Evolutionary conservation across 768 basidiomycete species (phyloP).

Genomic region (Hericium alpestre): DNA sequence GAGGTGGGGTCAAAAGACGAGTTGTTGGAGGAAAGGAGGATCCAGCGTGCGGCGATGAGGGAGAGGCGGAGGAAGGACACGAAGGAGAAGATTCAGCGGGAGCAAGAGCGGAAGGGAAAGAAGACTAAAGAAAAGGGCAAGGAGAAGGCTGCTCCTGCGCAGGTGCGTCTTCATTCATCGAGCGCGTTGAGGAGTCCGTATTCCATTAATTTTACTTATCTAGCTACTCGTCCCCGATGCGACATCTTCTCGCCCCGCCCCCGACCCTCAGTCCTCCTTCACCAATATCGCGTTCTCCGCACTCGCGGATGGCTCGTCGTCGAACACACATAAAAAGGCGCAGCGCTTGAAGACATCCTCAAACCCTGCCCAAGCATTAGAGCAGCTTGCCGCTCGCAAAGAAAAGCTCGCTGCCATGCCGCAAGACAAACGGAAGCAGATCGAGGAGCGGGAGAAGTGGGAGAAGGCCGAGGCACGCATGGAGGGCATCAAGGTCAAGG

Average conservation of each 20-base stretch:
- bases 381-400: constrained; percentile 66
- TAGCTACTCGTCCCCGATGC: constrained; percentile 65
- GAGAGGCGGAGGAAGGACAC: constrained; percentile 81
- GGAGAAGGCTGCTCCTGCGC: constrained; percentile 35
- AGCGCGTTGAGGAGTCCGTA: constrained; percentile 1
- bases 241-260: constrained; percentile 12
- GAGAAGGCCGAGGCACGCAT: constrained; percentile 79
- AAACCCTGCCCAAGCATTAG: constrained; percentile 79
- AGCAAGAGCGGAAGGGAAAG: constrained; percentile 48
- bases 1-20: constrained; percentile 66
- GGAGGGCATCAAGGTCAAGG: constrained; percentile 85
- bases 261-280: constrained; percentile 21
- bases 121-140: constrained; percentile 35
- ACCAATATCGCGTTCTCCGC: constrained; percentile 66
- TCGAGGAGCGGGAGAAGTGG: constrained; percentile 82
- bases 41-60: constrained; percentile 69
- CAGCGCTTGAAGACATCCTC: constrained; percentile 57
- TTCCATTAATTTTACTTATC: constrained; percentile 29
- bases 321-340: constrained; percentile 28
- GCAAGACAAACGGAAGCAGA: constrained; percentile 71
- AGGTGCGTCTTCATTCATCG: constrained; percentile 33
- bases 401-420: constrained; percentile 67
- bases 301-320: constrained; percentile 36
- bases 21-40: constrained; percentile 68
- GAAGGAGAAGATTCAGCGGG: constrained; percentile 65